Conservation (phyloP, 352 stramenopile species). For the Aphanomyces cochlioides region DNA sequence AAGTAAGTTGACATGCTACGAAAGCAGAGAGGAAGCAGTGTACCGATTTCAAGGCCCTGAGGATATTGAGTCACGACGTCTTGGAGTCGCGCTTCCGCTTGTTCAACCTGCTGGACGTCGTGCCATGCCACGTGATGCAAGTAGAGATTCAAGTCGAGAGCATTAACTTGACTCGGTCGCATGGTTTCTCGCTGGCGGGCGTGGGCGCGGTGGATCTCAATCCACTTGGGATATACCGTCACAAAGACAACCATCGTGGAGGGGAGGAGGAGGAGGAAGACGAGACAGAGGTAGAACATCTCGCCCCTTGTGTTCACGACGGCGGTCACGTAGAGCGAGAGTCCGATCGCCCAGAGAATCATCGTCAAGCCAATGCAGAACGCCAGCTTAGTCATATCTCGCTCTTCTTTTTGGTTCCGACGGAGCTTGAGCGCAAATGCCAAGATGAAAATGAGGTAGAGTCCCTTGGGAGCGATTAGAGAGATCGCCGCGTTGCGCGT, state of each 20-base stretch:
- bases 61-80: not conserved
- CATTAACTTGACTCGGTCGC: not conserved
- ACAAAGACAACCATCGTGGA: slow-evolving; percentile 15
- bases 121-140: not conserved
- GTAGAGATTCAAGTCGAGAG: not conserved
- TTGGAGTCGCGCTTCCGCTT: not conserved
- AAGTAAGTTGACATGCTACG: not conserved
- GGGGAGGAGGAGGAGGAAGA: slow-evolving; percentile 18
- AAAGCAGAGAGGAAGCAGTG: too few species aligned
- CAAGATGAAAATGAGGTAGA: not conserved
- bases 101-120: slow-evolving; percentile 20
- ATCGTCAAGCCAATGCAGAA: not conserved
- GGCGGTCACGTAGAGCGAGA: not conserved
- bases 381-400: slow-evolving; percentile 21
- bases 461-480: not conserved
- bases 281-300: slow-evolving; percentile 26
- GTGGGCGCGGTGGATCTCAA: slow-evolving; percentile 4
- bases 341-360: slow-evolving; percentile 7
- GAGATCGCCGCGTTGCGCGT: not conserved
- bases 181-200: not conserved
- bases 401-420: slow-evolving; percentile 7
- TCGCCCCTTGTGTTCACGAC: not conserved
- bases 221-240: not conserved
- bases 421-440: slow-evolving; percentile 6
- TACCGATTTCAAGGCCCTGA: slow-evolving; percentile 1